Base-by-base conservation (phyloP, 371 early-diverging fungal genomes). In the Dinochytrium kinnereticum region DNA sequence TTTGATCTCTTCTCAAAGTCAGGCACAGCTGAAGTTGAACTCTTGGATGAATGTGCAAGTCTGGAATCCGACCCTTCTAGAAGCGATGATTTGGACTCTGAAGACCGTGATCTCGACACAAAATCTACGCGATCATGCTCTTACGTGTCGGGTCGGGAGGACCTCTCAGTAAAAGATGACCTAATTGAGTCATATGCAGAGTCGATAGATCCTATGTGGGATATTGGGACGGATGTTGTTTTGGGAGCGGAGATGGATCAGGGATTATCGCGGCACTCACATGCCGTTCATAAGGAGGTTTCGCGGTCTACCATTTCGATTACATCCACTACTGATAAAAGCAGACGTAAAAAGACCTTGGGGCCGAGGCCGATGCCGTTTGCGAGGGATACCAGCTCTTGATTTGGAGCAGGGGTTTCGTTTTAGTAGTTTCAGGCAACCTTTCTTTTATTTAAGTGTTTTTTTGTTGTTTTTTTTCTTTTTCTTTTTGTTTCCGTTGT, bases 31-130 rank as follows among this genome's bases (percentile, higher is more conserved):
- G 44, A 44, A 44, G 44, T 61, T 33, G 61, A 61, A 36, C 19
- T 61, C 24, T 34, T 61, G 30, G 61, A 61, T 26, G 61, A 61
- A 61, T 61, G 61, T 34, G n/a, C 13, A 13, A 61, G 61, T 61
- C 24, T 61, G 34, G 37, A 61, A 7, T 61, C 57, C 21, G 26
- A 55, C 10, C 24, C 57, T 7, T 55, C 57, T 10, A 7, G n/a
- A 26, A 26, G 26, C 26, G 55, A 53, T 53, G n/a, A 26, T 53
- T 24, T 7, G 26, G 31, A 15, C 61, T 61, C 36, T 30, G 24
- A 15, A 61, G 61, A 36, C 44, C 10, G 61, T 61, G 61, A 53
- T 53, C 5, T 53, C 55, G 24, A 24, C 13, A 53, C n/a, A n/a
- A n/a, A n/a, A n/a, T n/a, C n/a, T n/a, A n/a, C n/a, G n/a, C n/a